Percentiles rank a stretch among this genome's conserved stretches.
Conservation (phyloP, 768 basidiomycete genomes). For the Tulasnella sp. region DNA sequence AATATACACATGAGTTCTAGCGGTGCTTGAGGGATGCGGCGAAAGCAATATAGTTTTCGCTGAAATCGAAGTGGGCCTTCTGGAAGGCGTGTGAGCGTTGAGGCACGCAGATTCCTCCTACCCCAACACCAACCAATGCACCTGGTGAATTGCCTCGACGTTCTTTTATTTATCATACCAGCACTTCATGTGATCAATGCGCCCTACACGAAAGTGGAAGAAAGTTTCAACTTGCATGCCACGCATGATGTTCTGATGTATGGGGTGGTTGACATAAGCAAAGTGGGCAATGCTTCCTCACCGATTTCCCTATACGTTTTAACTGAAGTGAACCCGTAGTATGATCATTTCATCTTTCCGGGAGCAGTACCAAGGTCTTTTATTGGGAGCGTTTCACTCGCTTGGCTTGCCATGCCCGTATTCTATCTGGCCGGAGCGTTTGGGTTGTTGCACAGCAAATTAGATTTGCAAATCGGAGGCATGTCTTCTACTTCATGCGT, state of each 20-base stretch:
- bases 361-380: slow-evolving; percentile 91
- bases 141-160: slow-evolving; percentile 30
- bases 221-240: slow-evolving; percentile 94
- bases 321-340: slow-evolving; percentile 53
- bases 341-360: slow-evolving; percentile 86
- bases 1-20: neutral
- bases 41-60: neutral
- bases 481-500: slow-evolving; percentile 40
- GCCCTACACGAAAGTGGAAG: slow-evolving; percentile 96
- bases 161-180: slow-evolving; percentile 34
- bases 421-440: slow-evolving; percentile 50
- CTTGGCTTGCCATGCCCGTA: slow-evolving; percentile 57
- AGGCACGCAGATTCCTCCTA: neutral
- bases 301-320: neutral
- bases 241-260: slow-evolving; percentile 84
- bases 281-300: slow-evolving; percentile 50
- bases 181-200: slow-evolving; percentile 67
- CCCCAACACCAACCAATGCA: neutral
- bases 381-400: slow-evolving; percentile 72
- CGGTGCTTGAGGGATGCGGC: neutral
- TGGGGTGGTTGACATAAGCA: slow-evolving; percentile 56
- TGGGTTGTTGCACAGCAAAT: slow-evolving; percentile 57
- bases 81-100: slow-evolving; percentile 3
- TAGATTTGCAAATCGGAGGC: slow-evolving; percentile 74
- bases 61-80: neutral